Evolutionary conservation across 345 rosid genomes (phyloP).

Genomic region (Adansonia digitata): DNA sequence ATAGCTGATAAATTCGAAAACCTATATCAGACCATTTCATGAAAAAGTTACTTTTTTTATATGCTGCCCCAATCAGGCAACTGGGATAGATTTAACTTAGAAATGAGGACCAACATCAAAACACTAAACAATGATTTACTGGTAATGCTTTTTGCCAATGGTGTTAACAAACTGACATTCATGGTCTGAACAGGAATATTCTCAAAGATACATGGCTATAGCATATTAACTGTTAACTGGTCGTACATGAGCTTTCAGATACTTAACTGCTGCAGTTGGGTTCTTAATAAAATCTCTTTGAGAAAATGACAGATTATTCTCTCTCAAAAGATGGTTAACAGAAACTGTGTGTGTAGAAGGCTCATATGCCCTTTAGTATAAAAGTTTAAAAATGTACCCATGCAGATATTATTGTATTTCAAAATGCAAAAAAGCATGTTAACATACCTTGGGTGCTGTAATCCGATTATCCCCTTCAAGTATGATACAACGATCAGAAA

Average conservation of each 20-base stretch:
- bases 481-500: constrained; percentile 65
- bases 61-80: not conserved
- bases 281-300: not conserved
- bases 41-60: not conserved
- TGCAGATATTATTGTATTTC: not conserved
- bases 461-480: constrained; percentile 83
- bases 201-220: not conserved
- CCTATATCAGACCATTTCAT: not conserved
- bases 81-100: not conserved
- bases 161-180: not conserved
- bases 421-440: not conserved
- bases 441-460: constrained; percentile 70
- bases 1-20: not conserved
- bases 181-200: not conserved
- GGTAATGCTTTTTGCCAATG: not conserved
- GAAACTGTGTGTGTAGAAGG: not conserved
- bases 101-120: not conserved
- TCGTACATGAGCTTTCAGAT: not conserved
- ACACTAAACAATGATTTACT: not conserved
- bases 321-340: not conserved
- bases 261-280: not conserved
- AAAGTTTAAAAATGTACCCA: not conserved
- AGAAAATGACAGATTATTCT: not conserved
- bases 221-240: not conserved
- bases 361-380: not conserved